Evolutionary conservation across 441 rosid genomes (phyloP), one percentile per base, ranked within the genome.

Genomic region (Mallotus japonicus): DNA sequence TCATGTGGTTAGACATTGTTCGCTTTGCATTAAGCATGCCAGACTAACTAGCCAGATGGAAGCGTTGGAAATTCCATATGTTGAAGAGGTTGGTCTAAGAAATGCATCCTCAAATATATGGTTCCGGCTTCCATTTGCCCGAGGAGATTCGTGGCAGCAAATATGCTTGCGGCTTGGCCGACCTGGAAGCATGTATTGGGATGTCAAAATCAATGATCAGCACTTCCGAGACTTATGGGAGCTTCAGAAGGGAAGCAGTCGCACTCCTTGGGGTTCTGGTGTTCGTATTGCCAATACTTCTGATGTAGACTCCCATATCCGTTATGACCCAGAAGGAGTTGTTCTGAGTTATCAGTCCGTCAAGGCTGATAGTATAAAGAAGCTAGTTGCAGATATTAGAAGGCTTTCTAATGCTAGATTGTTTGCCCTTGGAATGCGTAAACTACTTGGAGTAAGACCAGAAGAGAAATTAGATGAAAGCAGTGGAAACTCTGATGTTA

Each of bases 141-240:
- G 83, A 59, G 91, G 86, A 14, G 88, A 87, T 87, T 90, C 97
- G 2, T 93, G 99, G 98, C 91, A 87, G 71, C 92, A 86, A 73
- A 90, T 96, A 78, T 92, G 99, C 88, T 85, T 96, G 85, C 90
- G 93, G 79, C 98, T 93, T 78, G 99, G 99, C 63, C 88, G 95
- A 78, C 97, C 98, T 73, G 99, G 98, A 91, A 92, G 89, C 85
- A 96, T 92, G 97, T 79, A 86, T 79, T 96, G 99, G 99, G 98
- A 96, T 86, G 98, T 93, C 70, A 93, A 93, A 83, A 90, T 96
- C 81, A 93, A 85, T 81, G 98, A 96, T 78, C 97, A 88, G 74
- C 97, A 96, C 82, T 96, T 96, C 78, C 88, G 92, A 81, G 99
- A 96, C 85, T 81, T 96, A 80, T 93, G 98, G 97, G 99, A 92